Evolutionary conservation across 1,284 basidiomycete species (phyloP), one percentile per base, ranked within the genome.

Genomic region (Athelia sp.): DNA sequence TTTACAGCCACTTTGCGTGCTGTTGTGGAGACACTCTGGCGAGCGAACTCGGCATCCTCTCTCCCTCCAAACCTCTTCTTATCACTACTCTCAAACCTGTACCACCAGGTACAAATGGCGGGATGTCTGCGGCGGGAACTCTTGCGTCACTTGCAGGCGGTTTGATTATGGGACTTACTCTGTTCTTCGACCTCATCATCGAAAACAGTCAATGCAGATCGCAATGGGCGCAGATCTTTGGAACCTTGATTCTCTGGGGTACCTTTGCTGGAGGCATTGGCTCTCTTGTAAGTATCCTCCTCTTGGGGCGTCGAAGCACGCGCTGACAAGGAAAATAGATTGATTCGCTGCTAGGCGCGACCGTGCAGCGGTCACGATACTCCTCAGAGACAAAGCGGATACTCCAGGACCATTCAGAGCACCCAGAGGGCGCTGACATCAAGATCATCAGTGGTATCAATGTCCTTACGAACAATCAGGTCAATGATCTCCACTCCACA

Each of bases 51-150:
- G 93, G 93, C 24, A 94, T 93, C 59, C 76, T 93, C 44, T 86
- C 90, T 17, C 64, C 63, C 15, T 74, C 78, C 3, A 74, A 74
- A 3, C 93, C 93, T 0, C 65, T 81, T 36, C 78, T 94, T 24
- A 79, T 93, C 57, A 91, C 91, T 1, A 92, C 87, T 1, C 64
- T 86, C 43, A 73, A 74, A 50, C 56, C 68, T 0, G 91, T 95
- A 0, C 93, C 93, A 1, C 85, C 87, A 0, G 95, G 95, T 1
- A 97, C 95, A 1, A 98, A 98, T 62, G 95, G 95, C 9, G 95
- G 79, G 1, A 77, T 98, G 54, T 90, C 90, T 1, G 49, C 75
- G 0, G 76, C 81, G 42, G 95, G 95, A 8, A 90, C 90, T 0
- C 52, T 80, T 1, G 84, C 86, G 9, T 92, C 90, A 1, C 67